These are phyloP conservation scores for Populus hybrid DNA, from an alignment of 441 rosid species.

Conservation along the genomic window DNA sequence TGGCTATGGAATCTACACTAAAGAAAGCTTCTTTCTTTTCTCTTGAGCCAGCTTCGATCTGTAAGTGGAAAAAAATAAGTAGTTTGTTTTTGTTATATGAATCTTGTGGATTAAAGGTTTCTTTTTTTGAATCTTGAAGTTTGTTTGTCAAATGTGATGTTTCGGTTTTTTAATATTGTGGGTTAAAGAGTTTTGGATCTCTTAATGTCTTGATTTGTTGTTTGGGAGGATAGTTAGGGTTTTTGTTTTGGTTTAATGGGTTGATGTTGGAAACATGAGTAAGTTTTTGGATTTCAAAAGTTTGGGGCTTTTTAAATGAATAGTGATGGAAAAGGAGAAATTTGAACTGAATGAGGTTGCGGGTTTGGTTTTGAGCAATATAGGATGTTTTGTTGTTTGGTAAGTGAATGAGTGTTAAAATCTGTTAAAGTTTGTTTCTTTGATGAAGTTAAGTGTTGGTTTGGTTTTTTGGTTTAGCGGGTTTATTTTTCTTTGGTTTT, in stretches of 20 bases:
- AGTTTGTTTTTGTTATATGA: not conserved
- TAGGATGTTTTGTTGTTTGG: not conserved
- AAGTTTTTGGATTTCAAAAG: not conserved
- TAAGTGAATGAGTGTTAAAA: not conserved
- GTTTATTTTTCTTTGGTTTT: not conserved
- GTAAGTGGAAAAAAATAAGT: slow-evolving; percentile 10
- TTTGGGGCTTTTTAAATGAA: not conserved
- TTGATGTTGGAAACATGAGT: not conserved
- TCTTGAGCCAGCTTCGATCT: slow-evolving; percentile 22
- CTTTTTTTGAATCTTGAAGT: not conserved
- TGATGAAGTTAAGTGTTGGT: not conserved
- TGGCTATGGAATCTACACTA: slow-evolving; percentile 29
- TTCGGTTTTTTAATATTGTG: not conserved
- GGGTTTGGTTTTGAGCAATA: not conserved
- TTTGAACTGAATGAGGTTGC: not conserved
- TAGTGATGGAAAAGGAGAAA: too few species aligned
- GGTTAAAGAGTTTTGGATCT: slow-evolving; percentile 3
- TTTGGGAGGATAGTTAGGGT: not conserved
- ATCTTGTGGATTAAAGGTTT: not conserved
- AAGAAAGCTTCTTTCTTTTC: slow-evolving; percentile 3
- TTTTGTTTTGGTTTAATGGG: not conserved
- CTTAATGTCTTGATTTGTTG: not conserved
- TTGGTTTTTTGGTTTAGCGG: not conserved
- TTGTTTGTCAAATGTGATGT: not conserved
- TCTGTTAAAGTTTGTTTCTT: not conserved